Conservation (phyloP, 345 rosid genomes). For the Eucalyptus marginata region DNA sequence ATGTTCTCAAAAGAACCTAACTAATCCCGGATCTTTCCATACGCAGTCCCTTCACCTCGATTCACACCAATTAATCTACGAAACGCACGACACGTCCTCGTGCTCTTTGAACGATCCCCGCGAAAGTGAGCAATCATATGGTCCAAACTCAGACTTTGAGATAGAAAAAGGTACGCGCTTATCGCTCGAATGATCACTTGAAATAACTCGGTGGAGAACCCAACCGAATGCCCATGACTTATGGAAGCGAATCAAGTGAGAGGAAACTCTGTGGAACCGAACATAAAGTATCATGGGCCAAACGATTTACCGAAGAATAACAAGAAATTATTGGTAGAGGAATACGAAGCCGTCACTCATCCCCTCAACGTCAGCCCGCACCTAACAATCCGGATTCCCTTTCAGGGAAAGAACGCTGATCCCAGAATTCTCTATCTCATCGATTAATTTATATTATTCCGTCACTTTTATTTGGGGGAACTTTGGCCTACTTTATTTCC, state of each 20-base stretch:
- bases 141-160: background rate
- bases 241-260: background rate
- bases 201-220: background rate
- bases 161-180: background rate
- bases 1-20: background rate
- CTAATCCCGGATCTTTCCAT: background rate
- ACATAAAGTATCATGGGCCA: background rate
- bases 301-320: background rate
- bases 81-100: background rate
- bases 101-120: background rate
- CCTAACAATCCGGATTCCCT: background rate
- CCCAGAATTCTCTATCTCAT: background rate
- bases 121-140: background rate
- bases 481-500: background rate
- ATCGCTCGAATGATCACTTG: background rate
- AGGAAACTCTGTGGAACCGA: background rate
- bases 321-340: background rate
- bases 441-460: background rate
- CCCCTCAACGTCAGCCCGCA: background rate
- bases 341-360: background rate
- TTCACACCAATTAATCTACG: background rate
- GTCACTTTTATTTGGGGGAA: background rate
- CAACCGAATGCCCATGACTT: background rate
- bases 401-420: background rate
- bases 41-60: background rate